phyloP scores from a whole-genome alignment of 768 basidiomycete genomes.

The Lactifluus subvellereus region DNA sequence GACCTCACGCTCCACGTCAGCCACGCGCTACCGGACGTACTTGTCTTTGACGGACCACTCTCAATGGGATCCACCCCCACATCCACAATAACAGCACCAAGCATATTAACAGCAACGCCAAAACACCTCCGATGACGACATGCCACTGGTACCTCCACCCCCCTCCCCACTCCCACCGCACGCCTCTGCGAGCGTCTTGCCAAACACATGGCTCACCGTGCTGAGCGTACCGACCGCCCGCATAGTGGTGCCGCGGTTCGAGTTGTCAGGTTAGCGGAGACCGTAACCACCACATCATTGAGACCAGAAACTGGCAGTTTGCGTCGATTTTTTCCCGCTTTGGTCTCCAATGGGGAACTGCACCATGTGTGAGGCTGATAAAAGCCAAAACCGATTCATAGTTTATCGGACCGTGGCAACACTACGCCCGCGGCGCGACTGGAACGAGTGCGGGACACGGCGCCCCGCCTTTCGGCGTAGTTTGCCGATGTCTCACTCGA shows the following conservation, averaged over 20 bases:
- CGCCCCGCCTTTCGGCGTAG: constrained; percentile 55
- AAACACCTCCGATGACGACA: constrained; percentile 22
- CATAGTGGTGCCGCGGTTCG: no score
- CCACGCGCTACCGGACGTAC: constrained; percentile 65
- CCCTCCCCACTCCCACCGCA: constrained; percentile 62
- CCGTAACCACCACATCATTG: no score
- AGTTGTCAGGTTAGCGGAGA: no score
- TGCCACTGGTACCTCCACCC: constrained; percentile 44
- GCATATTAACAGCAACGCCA: neutral
- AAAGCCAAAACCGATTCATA: no score
- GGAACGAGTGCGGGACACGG: constrained; percentile 44
- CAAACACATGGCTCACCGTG: constrained; percentile 59
- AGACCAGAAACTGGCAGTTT: no score
- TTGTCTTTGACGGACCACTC: constrained; percentile 61
- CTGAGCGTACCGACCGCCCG: constrained; percentile 35
- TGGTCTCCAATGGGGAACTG: no score
- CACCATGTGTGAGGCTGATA: no score
- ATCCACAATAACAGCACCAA: neutral
- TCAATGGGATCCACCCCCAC: neutral
- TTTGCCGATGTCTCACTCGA: constrained; percentile 70
- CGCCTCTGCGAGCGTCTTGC: constrained; percentile 73
- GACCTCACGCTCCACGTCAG: constrained; percentile 57
- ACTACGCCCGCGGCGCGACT: constrained; percentile 29
- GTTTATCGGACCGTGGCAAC: no score
- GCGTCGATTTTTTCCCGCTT: no score